Percentiles rank a stretch among this genome's conserved stretches.
These are phyloP conservation scores for Hanseniaspora lindneri DNA, from an alignment of 805 yeast genomes.

Conservation along the genomic window DNA sequence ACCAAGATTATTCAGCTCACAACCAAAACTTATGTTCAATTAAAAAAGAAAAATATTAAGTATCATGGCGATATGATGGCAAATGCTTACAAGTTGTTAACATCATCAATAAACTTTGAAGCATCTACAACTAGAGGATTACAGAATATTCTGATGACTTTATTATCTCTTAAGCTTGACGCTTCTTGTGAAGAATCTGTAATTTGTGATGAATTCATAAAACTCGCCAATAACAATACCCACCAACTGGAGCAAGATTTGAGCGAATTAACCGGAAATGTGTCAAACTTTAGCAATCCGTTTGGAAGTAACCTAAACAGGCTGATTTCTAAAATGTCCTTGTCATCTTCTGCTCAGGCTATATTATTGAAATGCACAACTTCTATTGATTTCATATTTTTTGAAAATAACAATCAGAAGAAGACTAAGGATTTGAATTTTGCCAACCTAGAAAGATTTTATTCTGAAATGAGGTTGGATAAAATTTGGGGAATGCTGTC, in stretches of 20 bases:
- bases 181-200: constrained; percentile 48
- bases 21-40: constrained; percentile 33
- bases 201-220: constrained; percentile 44
- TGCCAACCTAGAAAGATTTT: constrained; percentile 29
- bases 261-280: constrained; percentile 36
- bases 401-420: constrained; percentile 26
- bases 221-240: constrained; percentile 42
- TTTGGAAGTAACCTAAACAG: constrained; percentile 40
- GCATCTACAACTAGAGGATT: constrained; percentile 79
- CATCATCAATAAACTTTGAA: constrained; percentile 44
- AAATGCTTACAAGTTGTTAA: background rate
- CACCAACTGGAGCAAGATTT: constrained; percentile 46
- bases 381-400: constrained; percentile 73
- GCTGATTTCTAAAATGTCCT: constrained; percentile 54
- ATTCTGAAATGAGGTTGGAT: constrained; percentile 58
- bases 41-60: constrained; percentile 32
- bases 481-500: constrained; percentile 76
- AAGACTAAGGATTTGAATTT: constrained; percentile 19
- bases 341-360: constrained; percentile 77
- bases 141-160: constrained; percentile 67
- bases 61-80: constrained; percentile 36
- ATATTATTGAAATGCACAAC: constrained; percentile 75
- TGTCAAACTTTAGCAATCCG: constrained; percentile 31
- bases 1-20: constrained; percentile 70
- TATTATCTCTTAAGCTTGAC: constrained; percentile 59